phyloP scores from a whole-genome alignment of 768 basidiomycete species.

The Mycena polygramma region DNA sequence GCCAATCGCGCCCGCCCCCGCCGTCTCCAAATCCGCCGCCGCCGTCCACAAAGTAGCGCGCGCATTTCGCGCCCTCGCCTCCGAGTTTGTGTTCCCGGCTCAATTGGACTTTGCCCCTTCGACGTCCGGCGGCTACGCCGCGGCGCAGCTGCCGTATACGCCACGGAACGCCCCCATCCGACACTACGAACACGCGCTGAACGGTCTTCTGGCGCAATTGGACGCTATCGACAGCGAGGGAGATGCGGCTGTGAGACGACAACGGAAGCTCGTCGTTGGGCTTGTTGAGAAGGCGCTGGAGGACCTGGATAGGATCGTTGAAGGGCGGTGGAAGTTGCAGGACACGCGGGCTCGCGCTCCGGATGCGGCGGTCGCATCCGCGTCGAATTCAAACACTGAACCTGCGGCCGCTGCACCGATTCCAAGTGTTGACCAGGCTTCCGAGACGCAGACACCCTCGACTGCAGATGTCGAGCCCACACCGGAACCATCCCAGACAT shows the following conservation, averaged over 20 bases:
- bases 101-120: conserved; percentile 46
- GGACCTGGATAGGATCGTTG: conserved; percentile 52
- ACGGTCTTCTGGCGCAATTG: conserved; percentile 57
- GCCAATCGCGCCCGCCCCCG: conserved; percentile 16
- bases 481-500: too few species aligned
- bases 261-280: conserved; percentile 57
- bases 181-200: conserved; percentile 60
- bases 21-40: conserved; percentile 27
- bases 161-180: conserved; percentile 60
- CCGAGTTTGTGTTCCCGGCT: conserved; percentile 48
- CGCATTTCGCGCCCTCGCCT: conserved; percentile 42
- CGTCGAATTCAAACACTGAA: neutral
- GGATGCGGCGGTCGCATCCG: neutral
- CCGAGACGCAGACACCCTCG: neutral
- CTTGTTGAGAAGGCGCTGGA: conserved; percentile 60
- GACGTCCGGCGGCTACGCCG: neutral
- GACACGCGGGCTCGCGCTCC: neutral
- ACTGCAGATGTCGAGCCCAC: neutral
- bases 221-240: conserved; percentile 64
- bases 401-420: neutral
- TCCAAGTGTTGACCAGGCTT: neutral
- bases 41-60: conserved; percentile 45
- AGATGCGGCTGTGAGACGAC: conserved; percentile 52
- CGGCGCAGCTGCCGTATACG: conserved; percentile 56
- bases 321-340: conserved; percentile 41